Evolutionary conservation across 2,329 filamentous ascomycete species (phyloP), one percentile per base, ranked within the genome.

Genomic region (Cordyceps militaris): DNA sequence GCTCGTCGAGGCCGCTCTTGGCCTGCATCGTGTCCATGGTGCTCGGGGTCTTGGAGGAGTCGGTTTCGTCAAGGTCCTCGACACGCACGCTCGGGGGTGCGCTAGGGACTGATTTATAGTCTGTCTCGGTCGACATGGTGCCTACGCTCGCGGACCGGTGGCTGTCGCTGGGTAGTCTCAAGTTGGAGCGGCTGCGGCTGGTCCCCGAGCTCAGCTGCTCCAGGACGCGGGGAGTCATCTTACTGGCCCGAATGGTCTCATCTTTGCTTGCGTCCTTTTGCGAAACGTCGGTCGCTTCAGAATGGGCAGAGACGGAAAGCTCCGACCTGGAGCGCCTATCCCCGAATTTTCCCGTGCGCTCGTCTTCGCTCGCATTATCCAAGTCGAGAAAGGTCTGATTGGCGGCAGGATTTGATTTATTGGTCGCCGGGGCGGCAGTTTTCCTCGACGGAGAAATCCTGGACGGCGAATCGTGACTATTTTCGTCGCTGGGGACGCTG

Each of bases 1-100:
- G 82, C 65, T 84, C 82, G 54, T 85, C 82, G 11, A 84, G 71
- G 10, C 75, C 73, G n/a, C n/a, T n/a, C 60, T 78, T 76, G 3
- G 65, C 61, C 59, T 69, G 67, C 49, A 71, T 68, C 2, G 66
- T 61, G 6, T 74, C 66, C 19, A 71, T 65, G 21, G 26, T 50
- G 28, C 55, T 48, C n/a, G 40, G 34, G 0, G 67, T 66, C 11
- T 64, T 68, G 13, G 68, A 48, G 0, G 66, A 62, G 61, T 73
- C 73, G 19, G 73, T 70, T 32, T 77, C 72, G 30, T 66, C 75
- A 16, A 69, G 63, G 49, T 58, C 62, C 32, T 80, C 75, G 26
- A 80, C 65, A 58, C 70, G 71, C n/a, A 81, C 69, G 59, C 55
- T 57, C 1, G 55, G 46, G 6, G 71, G 64, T 13, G 62, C 68